Evolutionary conservation across 1,139 yeast genomes (phyloP).

Genomic region (Casaregolazyma suthepensis): DNA sequence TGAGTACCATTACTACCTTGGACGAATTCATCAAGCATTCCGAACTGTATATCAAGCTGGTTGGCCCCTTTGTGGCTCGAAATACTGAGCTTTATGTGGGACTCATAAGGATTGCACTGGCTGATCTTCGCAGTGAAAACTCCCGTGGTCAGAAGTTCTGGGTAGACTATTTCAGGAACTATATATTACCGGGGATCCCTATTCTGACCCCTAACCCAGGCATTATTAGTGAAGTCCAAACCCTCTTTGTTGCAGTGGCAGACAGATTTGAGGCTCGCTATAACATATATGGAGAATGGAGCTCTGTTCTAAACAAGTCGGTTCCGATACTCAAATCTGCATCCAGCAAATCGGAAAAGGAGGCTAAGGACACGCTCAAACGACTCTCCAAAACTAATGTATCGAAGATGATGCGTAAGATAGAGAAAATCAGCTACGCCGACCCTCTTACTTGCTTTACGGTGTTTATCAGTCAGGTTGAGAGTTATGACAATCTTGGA

Average conservation of each 20-base stretch:
- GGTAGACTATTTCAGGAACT: slow-evolving; percentile 60
- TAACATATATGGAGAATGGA: slow-evolving; percentile 78
- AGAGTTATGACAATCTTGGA: slow-evolving; percentile 85
- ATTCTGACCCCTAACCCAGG: slow-evolving; percentile 56
- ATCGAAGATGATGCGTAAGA: slow-evolving; percentile 64
- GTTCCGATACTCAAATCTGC: slow-evolving; percentile 57
- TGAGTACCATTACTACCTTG: slow-evolving; percentile 15
- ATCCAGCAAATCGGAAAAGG: slow-evolving; percentile 67
- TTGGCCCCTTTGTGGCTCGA: slow-evolving; percentile 53
- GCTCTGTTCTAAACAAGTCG: slow-evolving; percentile 48
- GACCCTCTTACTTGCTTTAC: slow-evolving; percentile 74
- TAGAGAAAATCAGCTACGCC: slow-evolving; percentile 69
- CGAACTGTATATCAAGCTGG: slow-evolving; percentile 46
- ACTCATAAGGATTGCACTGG: slow-evolving; percentile 49
- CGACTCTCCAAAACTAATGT: slow-evolving; percentile 85
- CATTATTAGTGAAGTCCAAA: slow-evolving; percentile 55
- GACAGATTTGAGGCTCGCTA: slow-evolving; percentile 59
- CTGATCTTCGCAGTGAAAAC: slow-evolving; percentile 4
- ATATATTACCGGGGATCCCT: slow-evolving; percentile 63
- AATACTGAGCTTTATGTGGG: slow-evolving; percentile 48
- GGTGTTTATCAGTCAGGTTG: slow-evolving; percentile 48
- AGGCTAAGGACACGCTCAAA: slow-evolving; percentile 74
- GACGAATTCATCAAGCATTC: slow-evolving; percentile 45
- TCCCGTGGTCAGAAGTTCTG: slow-evolving; percentile 33
- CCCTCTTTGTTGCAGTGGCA: slow-evolving; percentile 44